These are phyloP conservation scores for Blastobotrys apis DNA, from an alignment of 1,139 yeast genomes.

Conservation along the genomic window DNA sequence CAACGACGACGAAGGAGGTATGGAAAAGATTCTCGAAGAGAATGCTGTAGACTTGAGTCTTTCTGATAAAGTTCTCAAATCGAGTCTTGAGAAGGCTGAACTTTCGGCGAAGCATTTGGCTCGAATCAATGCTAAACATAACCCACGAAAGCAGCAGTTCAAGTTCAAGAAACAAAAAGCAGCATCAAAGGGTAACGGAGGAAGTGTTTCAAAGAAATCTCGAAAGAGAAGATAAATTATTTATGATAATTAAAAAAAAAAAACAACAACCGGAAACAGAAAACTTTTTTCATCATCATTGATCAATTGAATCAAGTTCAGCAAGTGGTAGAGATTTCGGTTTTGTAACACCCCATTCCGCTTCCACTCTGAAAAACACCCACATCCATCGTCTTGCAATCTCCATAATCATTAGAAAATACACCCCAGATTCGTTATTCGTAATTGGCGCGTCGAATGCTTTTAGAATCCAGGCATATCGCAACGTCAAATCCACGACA, in stretches of 20 bases:
- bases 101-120: constrained; percentile 28
- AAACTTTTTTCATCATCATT: background rate
- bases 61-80: constrained; percentile 34
- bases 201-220: no score
- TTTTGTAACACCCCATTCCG: constrained; percentile 47
- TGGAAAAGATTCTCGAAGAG: constrained; percentile 20
- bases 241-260: background rate
- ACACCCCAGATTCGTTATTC: constrained; percentile 57
- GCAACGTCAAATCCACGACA: constrained; percentile 52
- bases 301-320: background rate
- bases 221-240: no score
- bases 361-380: constrained; percentile 79
- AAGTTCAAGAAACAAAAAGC: constrained; percentile 3
- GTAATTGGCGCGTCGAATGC: constrained; percentile 30
- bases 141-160: constrained; percentile 1
- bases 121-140: constrained; percentile 9
- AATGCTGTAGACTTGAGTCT: constrained; percentile 30
- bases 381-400: constrained; percentile 81
- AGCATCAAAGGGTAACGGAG: constrained; percentile 1
- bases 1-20: constrained; percentile 9
- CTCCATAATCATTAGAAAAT: constrained; percentile 65
- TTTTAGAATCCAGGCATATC: constrained; percentile 75
- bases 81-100: constrained; percentile 35
- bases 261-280: constrained; percentile 2
- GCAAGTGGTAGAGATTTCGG: constrained; percentile 6